Percentiles rank a stretch among this genome's conserved stretches.
phyloP scores from a whole-genome alignment of 805 yeast genomes.

The Hanseniaspora opuntiae region DNA sequence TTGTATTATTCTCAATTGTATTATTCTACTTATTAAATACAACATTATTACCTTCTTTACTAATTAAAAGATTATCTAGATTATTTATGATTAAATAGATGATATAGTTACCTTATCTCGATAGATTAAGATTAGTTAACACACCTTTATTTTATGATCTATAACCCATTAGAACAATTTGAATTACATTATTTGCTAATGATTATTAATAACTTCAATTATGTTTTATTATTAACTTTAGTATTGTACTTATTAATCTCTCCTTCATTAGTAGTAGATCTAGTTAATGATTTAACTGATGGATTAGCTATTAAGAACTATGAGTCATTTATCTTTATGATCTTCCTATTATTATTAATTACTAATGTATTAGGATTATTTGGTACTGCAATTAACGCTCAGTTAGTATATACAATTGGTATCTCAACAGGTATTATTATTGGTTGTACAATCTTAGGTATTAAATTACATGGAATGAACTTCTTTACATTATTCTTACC shows the following conservation, averaged over 20 bases:
- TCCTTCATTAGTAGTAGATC: constrained; percentile 1
- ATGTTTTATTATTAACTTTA: constrained; percentile 4
- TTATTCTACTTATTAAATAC: constrained; percentile 7
- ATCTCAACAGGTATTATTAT: constrained; percentile 16
- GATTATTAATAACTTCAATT: constrained; percentile 5
- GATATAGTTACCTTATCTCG: not conserved
- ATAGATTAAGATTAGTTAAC: not conserved
- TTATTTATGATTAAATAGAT: constrained; percentile 2
- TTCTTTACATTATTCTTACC: constrained; percentile 22
- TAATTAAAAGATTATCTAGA: constrained; percentile 7
- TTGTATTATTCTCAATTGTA: not conserved
- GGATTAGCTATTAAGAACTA: constrained; percentile 18
- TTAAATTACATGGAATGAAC: constrained; percentile 15
- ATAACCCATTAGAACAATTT: constrained; percentile 10
- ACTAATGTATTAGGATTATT: constrained; percentile 19
- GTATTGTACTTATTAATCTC: not conserved
- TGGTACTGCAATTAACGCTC: constrained; percentile 18
- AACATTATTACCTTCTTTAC: constrained; percentile 2
- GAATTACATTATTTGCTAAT: constrained; percentile 4
- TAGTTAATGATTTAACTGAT: constrained; percentile 18
- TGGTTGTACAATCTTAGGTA: constrained; percentile 17
- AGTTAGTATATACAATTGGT: constrained; percentile 18
- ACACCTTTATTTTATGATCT: no score
- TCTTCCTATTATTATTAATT: constrained; percentile 18
- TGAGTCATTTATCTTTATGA: constrained; percentile 18